phyloP scores from a whole-genome alignment of 83 land plant genomes.

The Isoetes engelmannii region DNA sequence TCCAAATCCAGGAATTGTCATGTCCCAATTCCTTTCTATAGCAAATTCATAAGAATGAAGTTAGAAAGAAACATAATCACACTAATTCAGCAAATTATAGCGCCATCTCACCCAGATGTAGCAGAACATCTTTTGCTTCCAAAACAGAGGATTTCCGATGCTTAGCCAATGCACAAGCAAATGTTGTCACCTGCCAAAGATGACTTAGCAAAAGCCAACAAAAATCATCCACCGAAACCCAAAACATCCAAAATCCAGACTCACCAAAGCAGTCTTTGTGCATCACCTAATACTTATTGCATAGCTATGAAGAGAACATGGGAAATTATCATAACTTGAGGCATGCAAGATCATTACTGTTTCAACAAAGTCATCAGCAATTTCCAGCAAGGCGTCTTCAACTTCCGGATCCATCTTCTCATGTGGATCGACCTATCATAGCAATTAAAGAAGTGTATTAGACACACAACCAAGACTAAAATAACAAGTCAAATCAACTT shows the following conservation, averaged over 20 bases:
- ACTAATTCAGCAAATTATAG: background rate
- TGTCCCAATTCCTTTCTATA: background rate
- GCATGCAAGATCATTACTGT: slow-evolving; percentile 3
- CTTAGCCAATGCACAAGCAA: slow-evolving; percentile 29
- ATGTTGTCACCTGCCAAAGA: slow-evolving; percentile 30
- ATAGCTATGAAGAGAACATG: too few species aligned
- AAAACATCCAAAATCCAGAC: too few species aligned
- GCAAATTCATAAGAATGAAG: background rate
- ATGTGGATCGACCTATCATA: slow-evolving; percentile 31
- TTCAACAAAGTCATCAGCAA: slow-evolving; percentile 33
- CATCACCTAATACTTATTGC: too few species aligned
- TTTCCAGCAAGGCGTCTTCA: slow-evolving; percentile 26
- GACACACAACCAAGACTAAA: too few species aligned
- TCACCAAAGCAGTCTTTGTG: too few species aligned
- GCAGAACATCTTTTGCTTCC: slow-evolving; percentile 33
- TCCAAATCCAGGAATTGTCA: background rate
- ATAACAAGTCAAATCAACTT: too few species aligned
- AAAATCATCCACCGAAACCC: too few species aligned
- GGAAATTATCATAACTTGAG: slow-evolving; percentile 8
- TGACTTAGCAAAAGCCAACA: too few species aligned
- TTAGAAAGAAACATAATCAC: background rate
- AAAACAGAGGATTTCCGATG: slow-evolving; percentile 29
- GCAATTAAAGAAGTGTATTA: too few species aligned
- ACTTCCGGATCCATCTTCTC: slow-evolving; percentile 35
- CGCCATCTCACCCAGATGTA: slow-evolving; percentile 22